phyloP scores from a whole-genome alignment of 2,329 filamentous ascomycete genomes.

The Penicillium paneum region DNA sequence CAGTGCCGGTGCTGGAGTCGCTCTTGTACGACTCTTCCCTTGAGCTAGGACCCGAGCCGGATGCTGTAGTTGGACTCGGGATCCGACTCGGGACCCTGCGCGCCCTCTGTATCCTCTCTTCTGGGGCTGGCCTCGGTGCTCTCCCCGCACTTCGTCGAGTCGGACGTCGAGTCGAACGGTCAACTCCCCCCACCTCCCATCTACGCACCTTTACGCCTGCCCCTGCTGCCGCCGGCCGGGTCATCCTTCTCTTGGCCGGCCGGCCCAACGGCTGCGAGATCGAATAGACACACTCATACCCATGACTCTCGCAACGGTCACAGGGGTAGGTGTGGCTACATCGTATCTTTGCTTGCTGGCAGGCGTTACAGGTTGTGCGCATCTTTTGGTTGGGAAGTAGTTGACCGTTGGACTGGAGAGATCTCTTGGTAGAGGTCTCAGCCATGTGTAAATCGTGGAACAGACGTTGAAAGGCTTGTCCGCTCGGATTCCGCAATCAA shows the following conservation, averaged over 20 bases:
- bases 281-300: slow-evolving; percentile 36
- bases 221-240: background rate
- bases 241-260: slow-evolving; percentile 33
- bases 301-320: slow-evolving; percentile 35
- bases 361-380: slow-evolving; percentile 40
- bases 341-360: slow-evolving; percentile 39
- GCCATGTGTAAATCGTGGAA: background rate
- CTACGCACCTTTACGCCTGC: background rate
- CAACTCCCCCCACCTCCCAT: background rate
- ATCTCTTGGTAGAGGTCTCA: background rate
- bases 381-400: slow-evolving; percentile 36
- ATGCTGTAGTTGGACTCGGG: background rate
- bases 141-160: background rate
- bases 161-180: background rate
- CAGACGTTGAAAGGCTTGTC: too few relatives aligned
- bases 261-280: slow-evolving; percentile 35
- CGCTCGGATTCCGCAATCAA: too few relatives aligned
- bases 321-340: slow-evolving; percentile 38
- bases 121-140: background rate
- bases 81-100: background rate
- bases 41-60: background rate
- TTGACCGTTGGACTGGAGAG: slow-evolving; percentile 3
- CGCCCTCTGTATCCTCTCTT: background rate
- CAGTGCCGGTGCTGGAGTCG: background rate
- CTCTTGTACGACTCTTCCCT: background rate